A percentile compares a stretch with the other conserved stretches of the same genome.
phyloP scores from a whole-genome alignment of 164 flowering plant genomes.

The Vitis rotundifolia region DNA sequence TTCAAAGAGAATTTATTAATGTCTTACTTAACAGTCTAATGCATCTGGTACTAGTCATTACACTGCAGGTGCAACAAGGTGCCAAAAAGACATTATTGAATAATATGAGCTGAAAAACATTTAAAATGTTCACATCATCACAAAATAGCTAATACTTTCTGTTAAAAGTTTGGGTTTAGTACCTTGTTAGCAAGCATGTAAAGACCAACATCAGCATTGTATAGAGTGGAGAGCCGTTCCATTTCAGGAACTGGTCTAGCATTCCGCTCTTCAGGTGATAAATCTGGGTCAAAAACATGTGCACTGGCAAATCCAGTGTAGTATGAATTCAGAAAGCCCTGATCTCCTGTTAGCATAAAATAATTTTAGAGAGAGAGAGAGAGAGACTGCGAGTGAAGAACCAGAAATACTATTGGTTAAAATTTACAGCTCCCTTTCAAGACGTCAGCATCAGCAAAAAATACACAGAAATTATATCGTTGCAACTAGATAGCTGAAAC shows the following conservation, averaged over 20 bases:
- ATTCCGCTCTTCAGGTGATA: slow-evolving; percentile 50
- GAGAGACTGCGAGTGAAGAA: neutral
- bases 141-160: neutral
- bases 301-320: slow-evolving; percentile 85
- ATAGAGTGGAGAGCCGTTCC: slow-evolving; percentile 95
- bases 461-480: too few species aligned
- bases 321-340: slow-evolving; percentile 94
- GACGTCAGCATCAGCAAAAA: neutral
- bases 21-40: neutral
- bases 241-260: slow-evolving; percentile 72
- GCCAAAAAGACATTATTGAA: neutral
- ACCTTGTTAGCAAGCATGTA: slow-evolving; percentile 99
- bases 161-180: neutral
- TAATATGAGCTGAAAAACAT: neutral
- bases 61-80: neutral
- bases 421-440: neutral
- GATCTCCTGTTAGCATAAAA: slow-evolving; percentile 69
- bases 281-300: slow-evolving; percentile 76
- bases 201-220: slow-evolving; percentile 99
- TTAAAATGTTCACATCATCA: neutral
- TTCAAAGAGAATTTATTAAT: neutral
- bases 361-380: neutral
- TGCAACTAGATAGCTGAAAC: neutral
- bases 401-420: neutral
- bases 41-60: neutral